Percentiles rank a stretch among this genome's conserved stretches.
Conservation (phyloP, 1,284 basidiomycete genomes). For the Inonotus obliquus region DNA sequence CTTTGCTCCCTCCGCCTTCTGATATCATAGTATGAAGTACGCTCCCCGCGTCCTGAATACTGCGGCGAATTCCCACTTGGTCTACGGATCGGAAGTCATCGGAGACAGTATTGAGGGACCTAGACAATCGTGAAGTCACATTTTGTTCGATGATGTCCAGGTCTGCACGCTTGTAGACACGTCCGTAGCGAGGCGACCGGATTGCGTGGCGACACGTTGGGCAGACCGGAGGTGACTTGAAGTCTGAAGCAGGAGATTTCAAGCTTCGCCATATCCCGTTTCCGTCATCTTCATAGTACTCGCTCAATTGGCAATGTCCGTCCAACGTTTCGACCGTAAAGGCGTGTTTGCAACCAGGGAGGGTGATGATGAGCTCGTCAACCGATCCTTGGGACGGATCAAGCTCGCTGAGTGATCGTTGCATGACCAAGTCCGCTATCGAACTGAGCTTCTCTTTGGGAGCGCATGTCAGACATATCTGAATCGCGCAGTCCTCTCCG, state of each 20-base stretch:
- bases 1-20: not conserved
- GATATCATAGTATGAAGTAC: not conserved
- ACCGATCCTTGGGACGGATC: constrained; percentile 36
- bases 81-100: not conserved
- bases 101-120: constrained; percentile 28
- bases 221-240: constrained; percentile 46
- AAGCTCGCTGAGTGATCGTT: constrained; percentile 47
- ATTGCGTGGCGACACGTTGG: constrained; percentile 52
- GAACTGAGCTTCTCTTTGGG: constrained; percentile 33
- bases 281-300: constrained; percentile 42
- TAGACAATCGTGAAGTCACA: constrained; percentile 48
- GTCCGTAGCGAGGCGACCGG: constrained; percentile 50
- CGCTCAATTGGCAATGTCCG: constrained; percentile 46
- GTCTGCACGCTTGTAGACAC: constrained; percentile 54
- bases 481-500: constrained; percentile 57
- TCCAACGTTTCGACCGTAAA: constrained; percentile 75
- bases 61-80: not conserved
- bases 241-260: constrained; percentile 36
- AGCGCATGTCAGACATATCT: constrained; percentile 53
- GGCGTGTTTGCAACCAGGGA: constrained; percentile 54
- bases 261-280: constrained; percentile 40
- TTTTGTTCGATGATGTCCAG: constrained; percentile 62
- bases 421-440: constrained; percentile 58
- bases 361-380: constrained; percentile 55
- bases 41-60: not conserved